phyloP scores from a whole-genome alignment of 2,329 filamentous ascomycete species.

The Chalara sp. region DNA sequence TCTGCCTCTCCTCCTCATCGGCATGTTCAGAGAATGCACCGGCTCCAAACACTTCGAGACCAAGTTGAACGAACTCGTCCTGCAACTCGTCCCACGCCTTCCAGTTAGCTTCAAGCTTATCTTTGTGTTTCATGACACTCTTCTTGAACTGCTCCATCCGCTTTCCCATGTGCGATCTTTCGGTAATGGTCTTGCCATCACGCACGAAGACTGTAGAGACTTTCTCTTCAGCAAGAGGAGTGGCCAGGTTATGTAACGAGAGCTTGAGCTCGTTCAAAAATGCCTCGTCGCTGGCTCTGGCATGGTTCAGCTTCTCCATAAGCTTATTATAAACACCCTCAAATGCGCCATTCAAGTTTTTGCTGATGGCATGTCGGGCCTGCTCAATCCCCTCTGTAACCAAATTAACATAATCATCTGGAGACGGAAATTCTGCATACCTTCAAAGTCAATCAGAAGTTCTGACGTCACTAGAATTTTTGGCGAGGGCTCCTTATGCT shows the following conservation, averaged over 20 bases:
- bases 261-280: constrained; percentile 12
- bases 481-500: constrained; percentile 3
- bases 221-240: constrained; percentile 16
- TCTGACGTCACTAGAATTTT: constrained; percentile 7
- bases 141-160: constrained; percentile 15
- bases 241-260: constrained; percentile 3
- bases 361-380: constrained; percentile 11
- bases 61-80: constrained; percentile 19
- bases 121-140: constrained; percentile 15
- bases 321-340: constrained; percentile 10
- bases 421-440: neutral
- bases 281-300: constrained; percentile 4
- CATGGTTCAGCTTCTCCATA: constrained; percentile 3
- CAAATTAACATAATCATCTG: neutral
- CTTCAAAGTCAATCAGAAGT: constrained; percentile 9
- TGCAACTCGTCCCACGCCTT: constrained; percentile 22
- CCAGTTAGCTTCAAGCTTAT: constrained; percentile 19
- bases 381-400: constrained; percentile 16
- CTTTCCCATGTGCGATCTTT: constrained; percentile 17
- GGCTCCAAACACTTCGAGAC: constrained; percentile 10
- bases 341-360: constrained; percentile 9
- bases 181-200: constrained; percentile 10
- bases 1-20: neutral
- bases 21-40: constrained; percentile 9
- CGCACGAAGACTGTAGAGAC: constrained; percentile 12